Evolutionary conservation across 139 green algal genomes (phyloP).

Genomic region (Micractinium sp.): DNA sequence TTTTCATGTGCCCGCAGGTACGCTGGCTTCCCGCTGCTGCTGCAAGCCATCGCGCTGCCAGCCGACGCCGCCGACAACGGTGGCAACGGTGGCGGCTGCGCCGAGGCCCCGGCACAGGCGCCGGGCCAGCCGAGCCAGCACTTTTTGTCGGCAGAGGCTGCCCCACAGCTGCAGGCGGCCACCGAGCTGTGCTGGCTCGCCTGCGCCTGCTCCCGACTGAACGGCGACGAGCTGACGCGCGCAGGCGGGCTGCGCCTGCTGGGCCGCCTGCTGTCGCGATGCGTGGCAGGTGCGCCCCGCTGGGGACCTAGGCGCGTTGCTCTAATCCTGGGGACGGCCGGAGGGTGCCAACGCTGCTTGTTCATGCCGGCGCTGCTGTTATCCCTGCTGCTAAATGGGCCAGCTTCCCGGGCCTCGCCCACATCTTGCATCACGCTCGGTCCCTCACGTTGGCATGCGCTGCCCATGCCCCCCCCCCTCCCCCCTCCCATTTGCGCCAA

Average conservation of each 20-base stretch:
- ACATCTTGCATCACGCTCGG: too few relatives aligned
- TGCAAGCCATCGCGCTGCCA: constrained; percentile 66
- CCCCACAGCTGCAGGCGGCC: constrained; percentile 64
- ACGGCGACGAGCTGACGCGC: constrained; percentile 90
- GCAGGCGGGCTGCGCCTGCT: constrained; percentile 77
- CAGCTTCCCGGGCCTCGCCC: too few relatives aligned
- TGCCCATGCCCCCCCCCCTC: too few relatives aligned
- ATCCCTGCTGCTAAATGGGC: too few relatives aligned
- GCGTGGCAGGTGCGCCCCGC: constrained; percentile 34
- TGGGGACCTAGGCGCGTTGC: too few relatives aligned
- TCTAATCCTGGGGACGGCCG: too few relatives aligned
- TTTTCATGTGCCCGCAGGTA: constrained; percentile 69
- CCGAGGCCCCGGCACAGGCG: not conserved
- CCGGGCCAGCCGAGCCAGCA: constrained; percentile 24
- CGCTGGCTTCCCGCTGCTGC: constrained; percentile 89
- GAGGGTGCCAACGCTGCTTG: too few relatives aligned
- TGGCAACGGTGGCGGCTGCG: not conserved
- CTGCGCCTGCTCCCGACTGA: constrained; percentile 76
- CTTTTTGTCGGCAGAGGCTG: constrained; percentile 61
- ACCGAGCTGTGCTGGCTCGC: constrained; percentile 93
- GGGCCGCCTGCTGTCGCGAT: constrained; percentile 75
- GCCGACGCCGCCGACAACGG: not conserved
- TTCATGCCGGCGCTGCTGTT: too few relatives aligned
- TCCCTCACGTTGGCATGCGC: too few relatives aligned
- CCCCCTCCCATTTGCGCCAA: too few relatives aligned